phyloP scores from a whole-genome alignment of 2,329 filamentous ascomycete species.

The Neofusicoccum umdonicola region DNA sequence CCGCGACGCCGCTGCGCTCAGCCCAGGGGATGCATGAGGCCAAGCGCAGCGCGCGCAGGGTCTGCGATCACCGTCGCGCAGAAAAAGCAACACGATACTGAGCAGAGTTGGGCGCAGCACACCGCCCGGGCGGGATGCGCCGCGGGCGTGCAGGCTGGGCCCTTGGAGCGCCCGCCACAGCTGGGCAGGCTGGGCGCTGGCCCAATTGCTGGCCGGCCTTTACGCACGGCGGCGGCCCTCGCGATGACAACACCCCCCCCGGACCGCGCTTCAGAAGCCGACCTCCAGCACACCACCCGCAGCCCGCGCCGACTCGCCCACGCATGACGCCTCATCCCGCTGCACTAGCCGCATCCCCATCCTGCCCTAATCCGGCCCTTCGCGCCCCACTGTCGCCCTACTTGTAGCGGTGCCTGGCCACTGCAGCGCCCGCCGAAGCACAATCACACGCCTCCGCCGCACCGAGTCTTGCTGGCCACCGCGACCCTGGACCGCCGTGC shows the following conservation, averaged over 20 bases:
- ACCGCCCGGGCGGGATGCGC: background rate
- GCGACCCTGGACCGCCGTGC: slow-evolving; percentile 13
- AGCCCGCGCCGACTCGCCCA: background rate
- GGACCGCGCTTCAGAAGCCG: background rate
- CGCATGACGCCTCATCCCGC: slow-evolving; percentile 13
- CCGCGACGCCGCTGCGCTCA: background rate
- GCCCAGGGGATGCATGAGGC: background rate
- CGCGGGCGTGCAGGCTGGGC: background rate
- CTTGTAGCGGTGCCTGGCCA: slow-evolving; percentile 8
- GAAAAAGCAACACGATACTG: background rate
- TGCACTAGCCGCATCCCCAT: background rate
- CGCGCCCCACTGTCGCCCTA: background rate
- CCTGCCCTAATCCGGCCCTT: background rate
- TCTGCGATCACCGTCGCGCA: background rate
- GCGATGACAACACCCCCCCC: background rate
- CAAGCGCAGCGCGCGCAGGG: background rate
- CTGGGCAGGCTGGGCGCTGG: slow-evolving; percentile 3
- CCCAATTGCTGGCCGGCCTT: slow-evolving; percentile 1
- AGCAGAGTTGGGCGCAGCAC: background rate
- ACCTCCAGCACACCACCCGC: background rate
- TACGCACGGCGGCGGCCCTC: background rate
- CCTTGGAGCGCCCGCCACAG: background rate
- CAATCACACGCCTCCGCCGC: background rate
- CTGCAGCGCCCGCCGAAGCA: background rate
- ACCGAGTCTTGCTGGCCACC: background rate